Evolutionary conservation across 352 stramenopile species (phyloP).

Genomic region (Pythium phragmitis): DNA sequence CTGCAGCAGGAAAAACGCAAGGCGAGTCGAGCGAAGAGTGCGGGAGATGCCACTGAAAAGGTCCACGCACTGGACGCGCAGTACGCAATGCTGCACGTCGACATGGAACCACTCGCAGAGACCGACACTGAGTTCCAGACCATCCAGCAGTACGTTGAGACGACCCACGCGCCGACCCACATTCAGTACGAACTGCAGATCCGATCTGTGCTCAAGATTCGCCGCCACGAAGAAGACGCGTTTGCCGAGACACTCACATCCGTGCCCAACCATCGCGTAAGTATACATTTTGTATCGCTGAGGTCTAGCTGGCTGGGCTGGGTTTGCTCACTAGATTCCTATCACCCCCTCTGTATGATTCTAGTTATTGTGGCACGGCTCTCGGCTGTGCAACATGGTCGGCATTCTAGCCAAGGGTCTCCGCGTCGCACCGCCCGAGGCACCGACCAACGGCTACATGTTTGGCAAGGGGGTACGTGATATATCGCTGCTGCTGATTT

Average conservation of each 20-base stretch:
- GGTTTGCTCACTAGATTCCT: not conserved
- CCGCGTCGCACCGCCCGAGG: conserved; percentile 77
- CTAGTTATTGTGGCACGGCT: conserved; percentile 86
- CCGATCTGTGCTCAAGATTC: conserved; percentile 52
- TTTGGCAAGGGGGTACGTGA: conserved; percentile 83
- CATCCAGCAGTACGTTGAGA: conserved; percentile 58
- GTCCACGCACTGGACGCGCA: conserved; percentile 50
- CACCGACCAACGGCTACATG: conserved; percentile 74
- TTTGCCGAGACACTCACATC: conserved; percentile 38
- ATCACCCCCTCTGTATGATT: not conserved
- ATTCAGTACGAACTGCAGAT: conserved; percentile 49
- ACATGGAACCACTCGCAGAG: conserved; percentile 44
- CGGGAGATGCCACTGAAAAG: conserved; percentile 6
- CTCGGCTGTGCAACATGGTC: conserved; percentile 69
- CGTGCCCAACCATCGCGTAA: conserved; percentile 58
- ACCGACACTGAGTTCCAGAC: conserved; percentile 45
- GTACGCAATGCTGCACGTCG: conserved; percentile 49
- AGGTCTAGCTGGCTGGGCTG: not conserved
- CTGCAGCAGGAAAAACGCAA: conserved; percentile 41
- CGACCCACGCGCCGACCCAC: conserved; percentile 52
- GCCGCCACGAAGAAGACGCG: conserved; percentile 40
- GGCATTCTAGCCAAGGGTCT: conserved; percentile 82
- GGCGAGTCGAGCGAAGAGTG: not conserved
- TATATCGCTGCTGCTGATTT: not conserved
- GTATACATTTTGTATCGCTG: not conserved